phyloP scores from a whole-genome alignment of 176 grass and related monocot genomes.

The Juncus inflexus region DNA sequence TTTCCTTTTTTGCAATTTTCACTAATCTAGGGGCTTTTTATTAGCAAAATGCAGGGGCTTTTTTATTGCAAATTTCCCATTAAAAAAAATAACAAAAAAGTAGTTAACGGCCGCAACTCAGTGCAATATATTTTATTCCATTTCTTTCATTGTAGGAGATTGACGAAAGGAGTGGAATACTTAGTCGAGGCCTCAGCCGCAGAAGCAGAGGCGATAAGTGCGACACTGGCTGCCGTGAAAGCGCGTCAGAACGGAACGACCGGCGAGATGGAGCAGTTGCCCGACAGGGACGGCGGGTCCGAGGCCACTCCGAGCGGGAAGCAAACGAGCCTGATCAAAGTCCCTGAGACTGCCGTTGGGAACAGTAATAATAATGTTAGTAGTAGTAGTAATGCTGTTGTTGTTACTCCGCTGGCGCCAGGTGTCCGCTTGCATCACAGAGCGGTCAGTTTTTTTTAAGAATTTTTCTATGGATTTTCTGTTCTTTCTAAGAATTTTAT shows the following conservation, averaged over 20 bases:
- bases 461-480: no score
- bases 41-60: no score
- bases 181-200: constrained; percentile 85
- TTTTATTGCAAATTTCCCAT: no score
- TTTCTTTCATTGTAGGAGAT: constrained; percentile 41
- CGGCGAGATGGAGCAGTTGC: constrained; percentile 64
- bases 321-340: constrained; percentile 69
- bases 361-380: constrained; percentile 33
- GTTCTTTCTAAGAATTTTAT: no score
- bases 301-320: constrained; percentile 55
- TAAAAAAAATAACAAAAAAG: no score
- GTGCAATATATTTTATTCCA: no score
- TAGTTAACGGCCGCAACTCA: no score
- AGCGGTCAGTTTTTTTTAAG: constrained; percentile 57
- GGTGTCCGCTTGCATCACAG: constrained; percentile 96
- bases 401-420: constrained; percentile 38
- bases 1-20: no score
- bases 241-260: constrained; percentile 58
- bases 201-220: constrained; percentile 88
- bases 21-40: no score
- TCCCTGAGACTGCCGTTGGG: constrained; percentile 42
- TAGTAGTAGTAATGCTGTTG: constrained; percentile 17
- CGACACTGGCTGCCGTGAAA: constrained; percentile 83
- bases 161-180: constrained; percentile 90
- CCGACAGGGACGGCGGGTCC: constrained; percentile 50